phyloP scores from a whole-genome alignment of 2,329 filamentous ascomycete genomes.

The Penicillium italicum region DNA sequence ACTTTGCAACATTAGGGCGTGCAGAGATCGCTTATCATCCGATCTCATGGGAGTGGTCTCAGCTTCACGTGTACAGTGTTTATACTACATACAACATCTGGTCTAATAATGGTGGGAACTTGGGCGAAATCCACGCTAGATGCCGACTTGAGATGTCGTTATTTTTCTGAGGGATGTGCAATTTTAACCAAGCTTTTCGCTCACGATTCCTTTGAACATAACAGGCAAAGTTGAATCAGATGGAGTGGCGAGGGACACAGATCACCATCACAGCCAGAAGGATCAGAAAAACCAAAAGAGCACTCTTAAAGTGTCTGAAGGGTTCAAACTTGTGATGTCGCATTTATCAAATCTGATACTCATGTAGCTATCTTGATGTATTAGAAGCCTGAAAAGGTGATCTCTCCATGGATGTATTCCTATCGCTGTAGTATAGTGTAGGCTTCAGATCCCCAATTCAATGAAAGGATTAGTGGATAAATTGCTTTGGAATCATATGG shows the following conservation, averaged over 20 bases:
- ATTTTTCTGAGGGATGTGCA: not conserved
- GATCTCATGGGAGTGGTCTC: too few species aligned
- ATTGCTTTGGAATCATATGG: not conserved
- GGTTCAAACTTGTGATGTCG: not conserved
- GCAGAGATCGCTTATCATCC: too few species aligned
- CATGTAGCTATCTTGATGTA: not conserved
- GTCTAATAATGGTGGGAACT: not conserved
- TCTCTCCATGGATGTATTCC: too few species aligned
- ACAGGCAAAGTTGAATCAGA: not conserved
- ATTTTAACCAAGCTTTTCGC: not conserved
- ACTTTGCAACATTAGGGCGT: too few species aligned
- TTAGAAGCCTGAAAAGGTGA: not conserved
- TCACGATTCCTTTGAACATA: not conserved
- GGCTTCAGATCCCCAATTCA: not conserved
- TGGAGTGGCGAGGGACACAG: not conserved
- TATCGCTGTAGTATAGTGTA: not conserved
- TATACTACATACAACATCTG: too few species aligned
- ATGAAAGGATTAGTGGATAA: constrained; percentile 2
- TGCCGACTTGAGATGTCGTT: too few species aligned
- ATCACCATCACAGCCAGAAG: not conserved
- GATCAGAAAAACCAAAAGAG: not conserved
- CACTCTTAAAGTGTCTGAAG: not conserved
- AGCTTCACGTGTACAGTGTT: too few species aligned
- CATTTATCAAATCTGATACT: not conserved
- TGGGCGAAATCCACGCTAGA: not conserved